Conservation (phyloP, 148 eudicot species). For the Amaranthus palmeri region DNA sequence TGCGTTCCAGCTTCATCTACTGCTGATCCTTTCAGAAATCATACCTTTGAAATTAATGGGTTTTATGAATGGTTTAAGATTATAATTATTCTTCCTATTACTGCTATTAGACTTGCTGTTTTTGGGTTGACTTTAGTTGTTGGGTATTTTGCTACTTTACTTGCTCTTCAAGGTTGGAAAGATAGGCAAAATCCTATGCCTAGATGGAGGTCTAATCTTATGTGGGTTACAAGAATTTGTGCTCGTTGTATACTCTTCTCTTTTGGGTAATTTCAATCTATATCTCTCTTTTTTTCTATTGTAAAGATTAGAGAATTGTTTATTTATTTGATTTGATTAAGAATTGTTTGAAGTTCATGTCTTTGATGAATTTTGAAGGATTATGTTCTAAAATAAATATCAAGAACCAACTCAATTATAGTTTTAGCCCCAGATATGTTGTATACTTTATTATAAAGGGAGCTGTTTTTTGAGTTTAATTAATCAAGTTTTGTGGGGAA, state of each 20-base stretch:
- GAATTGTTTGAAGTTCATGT: neutral
- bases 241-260: conserved; percentile 79
- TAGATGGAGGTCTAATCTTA: conserved; percentile 66
- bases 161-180: conserved; percentile 78
- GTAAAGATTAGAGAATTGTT: neutral
- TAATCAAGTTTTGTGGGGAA: too few relatives aligned
- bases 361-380: too few relatives aligned
- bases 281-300: neutral
- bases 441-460: too few relatives aligned
- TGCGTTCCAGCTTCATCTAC: conserved; percentile 39
- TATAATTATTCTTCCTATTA: conserved; percentile 60
- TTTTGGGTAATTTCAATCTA: conserved; percentile 52
- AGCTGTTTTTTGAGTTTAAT: too few relatives aligned
- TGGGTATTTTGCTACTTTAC: conserved; percentile 63
- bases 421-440: too few relatives aligned
- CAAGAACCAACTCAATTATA: too few relatives aligned
- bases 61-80: conserved; percentile 89
- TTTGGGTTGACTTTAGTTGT: conserved; percentile 58
- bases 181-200: conserved; percentile 83
- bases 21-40: conserved; percentile 78
- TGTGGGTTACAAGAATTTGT: conserved; percentile 78
- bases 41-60: conserved; percentile 56
- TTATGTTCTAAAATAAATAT: too few relatives aligned
- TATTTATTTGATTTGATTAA: neutral
- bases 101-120: conserved; percentile 45